These are phyloP conservation scores for Fusarium neocosmosporiellum DNA, from an alignment of 2,329 filamentous ascomycete species.

Conservation along the genomic window DNA sequence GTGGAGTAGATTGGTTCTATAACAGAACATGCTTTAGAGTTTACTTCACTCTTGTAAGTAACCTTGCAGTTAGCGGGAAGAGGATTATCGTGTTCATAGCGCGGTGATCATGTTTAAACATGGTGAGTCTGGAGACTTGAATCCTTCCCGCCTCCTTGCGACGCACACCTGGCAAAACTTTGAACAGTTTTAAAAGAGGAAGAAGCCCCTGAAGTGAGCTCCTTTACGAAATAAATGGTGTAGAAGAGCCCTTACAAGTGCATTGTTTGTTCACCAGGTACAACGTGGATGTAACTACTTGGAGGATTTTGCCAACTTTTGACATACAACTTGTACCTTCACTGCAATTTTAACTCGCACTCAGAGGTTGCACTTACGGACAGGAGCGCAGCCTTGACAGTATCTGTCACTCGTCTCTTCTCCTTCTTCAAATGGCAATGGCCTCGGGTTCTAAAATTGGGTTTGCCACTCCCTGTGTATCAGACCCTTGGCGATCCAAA, in stretches of 20 bases:
- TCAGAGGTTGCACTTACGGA: neutral
- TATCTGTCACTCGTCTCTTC: neutral
- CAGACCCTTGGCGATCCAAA: neutral
- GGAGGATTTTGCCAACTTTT: too few relatives aligned
- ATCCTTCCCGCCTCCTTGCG: neutral
- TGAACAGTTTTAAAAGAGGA: too few relatives aligned
- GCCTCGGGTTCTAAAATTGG: neutral
- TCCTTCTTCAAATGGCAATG: neutral
- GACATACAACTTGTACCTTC: too few relatives aligned
- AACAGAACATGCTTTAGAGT: neutral
- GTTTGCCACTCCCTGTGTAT: constrained; percentile 1
- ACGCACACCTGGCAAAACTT: too few relatives aligned
- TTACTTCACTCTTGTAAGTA: neutral
- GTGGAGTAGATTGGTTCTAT: neutral
- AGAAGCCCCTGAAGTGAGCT: too few relatives aligned
- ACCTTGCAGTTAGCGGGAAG: neutral
- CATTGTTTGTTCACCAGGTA: too few relatives aligned
- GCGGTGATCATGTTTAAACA: neutral
- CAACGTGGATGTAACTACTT: too few relatives aligned
- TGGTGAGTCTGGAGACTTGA: neutral
- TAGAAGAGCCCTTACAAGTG: too few relatives aligned
- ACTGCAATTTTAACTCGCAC: neutral
- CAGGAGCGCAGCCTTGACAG: neutral
- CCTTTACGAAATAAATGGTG: too few relatives aligned
- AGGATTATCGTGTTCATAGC: neutral